Evolutionary conservation across 768 basidiomycete genomes (phyloP), one percentile per base, ranked within the genome.

Genomic region (Russula lepida): DNA sequence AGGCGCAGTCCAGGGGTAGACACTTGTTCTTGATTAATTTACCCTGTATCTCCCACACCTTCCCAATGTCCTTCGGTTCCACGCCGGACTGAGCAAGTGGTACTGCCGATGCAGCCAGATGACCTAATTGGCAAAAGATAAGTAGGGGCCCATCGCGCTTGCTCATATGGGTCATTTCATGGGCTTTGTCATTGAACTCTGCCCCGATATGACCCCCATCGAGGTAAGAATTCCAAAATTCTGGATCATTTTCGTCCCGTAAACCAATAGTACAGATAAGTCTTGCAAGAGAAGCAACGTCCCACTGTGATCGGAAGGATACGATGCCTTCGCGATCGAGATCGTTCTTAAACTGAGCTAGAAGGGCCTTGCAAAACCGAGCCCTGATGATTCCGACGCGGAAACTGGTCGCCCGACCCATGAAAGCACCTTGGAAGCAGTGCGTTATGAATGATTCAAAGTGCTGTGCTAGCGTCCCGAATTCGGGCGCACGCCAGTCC

Each of bases 401-500:
- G 39, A 56, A 56, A 5, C 23, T 25, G 11, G 27, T 44, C 7
- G 49, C 30, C 30, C 54, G 49, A 21, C 41, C 48, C 23, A 61
- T 50, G n/a, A 57, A 57, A 3, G 50, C 19, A 30, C 60, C 60
- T 7, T 39, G 49, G 25, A 57, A 62, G 25, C 33, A 52, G 17
- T 47, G 28, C 4, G 55, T 9, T 15, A 52, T 48, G 23, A 62
- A 57, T 15, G 27, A 47, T 23, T 62, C 60, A 50, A 62, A 46
- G 41, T 57, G 60, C 11, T 51, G 49, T 25, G 21, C 11, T 12
- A 62, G 41, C 6, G 55, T 46, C n/a, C 49, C 60, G 12, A 56
- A 62, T 47, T 62, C 55, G 12, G 55, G 60, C 23, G 32, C 43
- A 1, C 50, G 41, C 60, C 60, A 62, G 60, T 56, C 60, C 11